phyloP scores from a whole-genome alignment of 306 rosid species.

The Cucumis cinereus region DNA sequence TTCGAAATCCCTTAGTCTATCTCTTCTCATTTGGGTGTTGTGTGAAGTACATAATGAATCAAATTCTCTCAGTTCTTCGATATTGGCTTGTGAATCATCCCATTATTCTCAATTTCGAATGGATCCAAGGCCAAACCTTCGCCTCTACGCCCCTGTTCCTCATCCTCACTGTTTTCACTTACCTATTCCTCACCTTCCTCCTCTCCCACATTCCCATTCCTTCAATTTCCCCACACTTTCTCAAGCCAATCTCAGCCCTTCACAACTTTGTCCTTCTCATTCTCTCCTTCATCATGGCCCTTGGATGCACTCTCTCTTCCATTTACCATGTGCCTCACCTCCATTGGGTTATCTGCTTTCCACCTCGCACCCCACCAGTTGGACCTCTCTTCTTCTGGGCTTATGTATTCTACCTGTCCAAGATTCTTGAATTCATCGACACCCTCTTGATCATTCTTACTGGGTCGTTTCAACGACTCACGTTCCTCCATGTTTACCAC shows the following conservation, averaged over 20 bases:
- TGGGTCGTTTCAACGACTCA: slow-evolving; percentile 42
- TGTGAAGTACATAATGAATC: slow-evolving; percentile 1
- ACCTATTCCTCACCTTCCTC: slow-evolving; percentile 42
- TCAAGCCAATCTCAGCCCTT: slow-evolving; percentile 32
- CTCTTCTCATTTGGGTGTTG: slow-evolving; percentile 15
- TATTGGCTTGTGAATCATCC: slow-evolving; percentile 58
- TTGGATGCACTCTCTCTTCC: slow-evolving; percentile 38
- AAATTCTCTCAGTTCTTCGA: slow-evolving; percentile 16
- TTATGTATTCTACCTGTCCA: slow-evolving; percentile 81
- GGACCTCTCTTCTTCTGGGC: slow-evolving; percentile 98
- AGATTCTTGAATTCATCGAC: slow-evolving; percentile 58
- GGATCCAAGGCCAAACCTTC: slow-evolving; percentile 37
- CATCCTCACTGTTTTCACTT: slow-evolving; percentile 20
- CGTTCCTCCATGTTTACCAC: slow-evolving; percentile 93
- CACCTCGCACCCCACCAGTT: slow-evolving; percentile 26
- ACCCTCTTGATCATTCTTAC: slow-evolving; percentile 57
- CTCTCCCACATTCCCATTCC: slow-evolving; percentile 27
- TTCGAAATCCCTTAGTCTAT: neutral
- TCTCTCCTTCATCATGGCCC: slow-evolving; percentile 39
- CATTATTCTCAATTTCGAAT: slow-evolving; percentile 41
- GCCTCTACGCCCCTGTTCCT: slow-evolving; percentile 42
- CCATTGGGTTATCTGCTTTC: slow-evolving; percentile 46
- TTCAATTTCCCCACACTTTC: slow-evolving; percentile 17
- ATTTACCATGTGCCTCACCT: slow-evolving; percentile 11
- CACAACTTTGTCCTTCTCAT: slow-evolving; percentile 47